phyloP scores from a whole-genome alignment of 2,329 filamentous ascomycete genomes.

The Didymella keratinophila region DNA sequence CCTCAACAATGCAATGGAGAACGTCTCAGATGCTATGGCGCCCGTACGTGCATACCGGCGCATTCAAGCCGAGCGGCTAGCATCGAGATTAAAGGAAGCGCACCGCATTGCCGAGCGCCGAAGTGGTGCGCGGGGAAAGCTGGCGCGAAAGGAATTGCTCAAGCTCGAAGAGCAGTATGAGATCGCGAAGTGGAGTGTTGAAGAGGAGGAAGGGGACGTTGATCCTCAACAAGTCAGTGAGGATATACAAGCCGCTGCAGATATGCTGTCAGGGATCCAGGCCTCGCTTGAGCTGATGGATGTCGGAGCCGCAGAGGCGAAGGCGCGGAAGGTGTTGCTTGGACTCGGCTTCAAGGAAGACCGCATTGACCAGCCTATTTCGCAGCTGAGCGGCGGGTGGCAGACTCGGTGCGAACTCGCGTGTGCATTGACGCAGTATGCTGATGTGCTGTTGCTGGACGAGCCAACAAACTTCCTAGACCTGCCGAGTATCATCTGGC shows the following conservation, averaged over 20 bases:
- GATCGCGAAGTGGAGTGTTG: conserved; percentile 56
- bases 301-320: conserved; percentile 69
- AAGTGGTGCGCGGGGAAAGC: conserved; percentile 76
- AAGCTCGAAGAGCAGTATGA: conserved; percentile 72
- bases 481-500: conserved; percentile 82
- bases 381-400: conserved; percentile 74
- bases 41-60: conserved; percentile 68
- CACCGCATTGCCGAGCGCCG: conserved; percentile 77
- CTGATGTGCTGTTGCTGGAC: conserved; percentile 81
- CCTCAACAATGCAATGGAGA: conserved; percentile 68
- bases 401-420: conserved; percentile 55
- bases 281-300: conserved; percentile 69
- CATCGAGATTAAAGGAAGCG: conserved; percentile 70
- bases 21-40: conserved; percentile 61
- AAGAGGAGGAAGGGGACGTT: conserved; percentile 65
- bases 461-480: conserved; percentile 90
- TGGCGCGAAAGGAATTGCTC: conserved; percentile 77
- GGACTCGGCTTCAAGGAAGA: conserved; percentile 76
- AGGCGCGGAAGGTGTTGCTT: conserved; percentile 66
- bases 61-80: conserved; percentile 68
- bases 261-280: conserved; percentile 74
- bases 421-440: conserved; percentile 71
- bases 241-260: conserved; percentile 74
- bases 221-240: conserved; percentile 63
- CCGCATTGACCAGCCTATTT: conserved; percentile 66